Evolutionary conservation across 331 rosid species (phyloP), one percentile per base, ranked within the genome.

Genomic region (Quercus phellos): DNA sequence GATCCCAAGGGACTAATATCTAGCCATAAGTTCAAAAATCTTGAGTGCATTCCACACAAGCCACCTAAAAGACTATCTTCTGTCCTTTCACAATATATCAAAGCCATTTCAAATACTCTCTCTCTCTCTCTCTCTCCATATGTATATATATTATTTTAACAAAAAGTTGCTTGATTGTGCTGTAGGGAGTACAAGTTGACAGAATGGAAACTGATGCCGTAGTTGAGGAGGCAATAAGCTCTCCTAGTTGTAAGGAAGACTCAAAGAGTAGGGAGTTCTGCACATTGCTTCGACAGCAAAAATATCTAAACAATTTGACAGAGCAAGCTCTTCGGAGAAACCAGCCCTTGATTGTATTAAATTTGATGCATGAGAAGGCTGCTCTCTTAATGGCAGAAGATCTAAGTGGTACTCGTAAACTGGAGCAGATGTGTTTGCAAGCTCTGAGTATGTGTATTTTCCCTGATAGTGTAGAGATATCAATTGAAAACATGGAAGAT

Each of bases 241-340:
- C 89, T 66, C 87, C 83, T 74, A 72, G 86, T 73, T 78, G 78
- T 71, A 83, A 83, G 84, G 79, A 87, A 73, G 87, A 80, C 76
- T 55, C 34, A 70, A 94, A 84, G 84, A 81, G 74, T 4, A 89
- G 87, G 73, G 94, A 90, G 55, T 86, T 87, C 72, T 80, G 64
- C 83, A 80, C 88, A 38, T 82, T 95, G 82, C 87, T 93, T 75
- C 81, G 83, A 74, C 96, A 89, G 82, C 96, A 93, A 85, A 93
- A 93, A 76, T 83, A 81, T 84, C 76, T 95, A 26, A 80, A 83
- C 87, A 90, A 78, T 78, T 82, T 92, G 89, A 92, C 98, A 60
- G 93, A 90, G 58, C 91, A 86, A 5, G 96, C 99, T 85, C 96
- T 95, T n/a, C 87, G 93, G 73, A 95, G 87, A 86, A 91, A 88